Evolutionary conservation across 148 eudicot genomes (phyloP).

Genomic region (Camellia sinensis): DNA sequence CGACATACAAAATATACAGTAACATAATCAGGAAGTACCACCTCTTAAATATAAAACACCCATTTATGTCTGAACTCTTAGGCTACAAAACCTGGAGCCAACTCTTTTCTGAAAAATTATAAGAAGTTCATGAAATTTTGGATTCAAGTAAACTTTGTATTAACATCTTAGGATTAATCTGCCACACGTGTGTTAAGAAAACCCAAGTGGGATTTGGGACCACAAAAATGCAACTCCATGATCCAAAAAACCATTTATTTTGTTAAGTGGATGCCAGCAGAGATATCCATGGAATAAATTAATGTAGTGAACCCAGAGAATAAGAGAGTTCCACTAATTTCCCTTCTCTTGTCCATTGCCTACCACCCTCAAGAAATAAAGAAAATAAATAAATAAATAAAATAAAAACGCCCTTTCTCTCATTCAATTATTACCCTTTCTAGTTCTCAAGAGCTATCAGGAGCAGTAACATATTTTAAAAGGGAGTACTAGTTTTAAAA

Average conservation of each 20-base stretch:
- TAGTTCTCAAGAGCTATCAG: background rate
- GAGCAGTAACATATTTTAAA: background rate
- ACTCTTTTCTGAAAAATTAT: background rate
- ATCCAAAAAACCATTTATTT: background rate
- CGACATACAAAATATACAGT: background rate
- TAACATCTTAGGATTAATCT: background rate
- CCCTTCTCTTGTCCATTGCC: background rate
- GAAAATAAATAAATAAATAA: background rate
- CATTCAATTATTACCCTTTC: background rate
- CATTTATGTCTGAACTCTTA: background rate
- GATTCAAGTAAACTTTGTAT: background rate
- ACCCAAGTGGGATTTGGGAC: background rate
- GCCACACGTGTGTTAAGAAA: background rate
- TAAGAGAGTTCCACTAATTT: background rate
- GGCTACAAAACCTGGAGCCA: background rate
- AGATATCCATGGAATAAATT: background rate
- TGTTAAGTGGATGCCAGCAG: background rate
- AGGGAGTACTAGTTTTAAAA: background rate
- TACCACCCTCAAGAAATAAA: background rate
- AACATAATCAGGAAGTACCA: background rate
- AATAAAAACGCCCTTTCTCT: background rate
- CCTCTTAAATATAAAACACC: background rate
- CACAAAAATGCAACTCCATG: background rate
- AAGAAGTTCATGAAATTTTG: background rate
- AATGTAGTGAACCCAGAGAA: background rate